These are phyloP conservation scores for Penicillium riverlandense DNA, from an alignment of 495 filamentous ascomycete species.

Conservation along the genomic window DNA sequence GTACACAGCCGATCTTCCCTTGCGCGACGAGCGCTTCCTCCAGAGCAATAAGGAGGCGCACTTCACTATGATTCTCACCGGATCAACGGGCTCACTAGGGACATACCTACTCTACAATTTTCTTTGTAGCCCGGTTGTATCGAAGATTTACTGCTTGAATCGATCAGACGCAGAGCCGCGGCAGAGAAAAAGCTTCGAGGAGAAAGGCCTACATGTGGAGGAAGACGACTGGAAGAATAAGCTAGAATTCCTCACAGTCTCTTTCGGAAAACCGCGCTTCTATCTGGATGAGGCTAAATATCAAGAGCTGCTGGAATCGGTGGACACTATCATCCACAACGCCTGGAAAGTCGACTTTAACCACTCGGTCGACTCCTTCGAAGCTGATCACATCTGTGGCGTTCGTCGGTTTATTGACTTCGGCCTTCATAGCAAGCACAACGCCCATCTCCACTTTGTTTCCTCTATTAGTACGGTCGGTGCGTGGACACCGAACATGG, in stretches of 20 bases:
- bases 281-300: constrained; percentile 36
- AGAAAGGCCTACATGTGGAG: constrained; percentile 12
- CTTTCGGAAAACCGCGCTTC: constrained; percentile 39
- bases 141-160: constrained; percentile 51
- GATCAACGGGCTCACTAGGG: constrained; percentile 50
- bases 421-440: constrained; percentile 15
- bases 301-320: constrained; percentile 28
- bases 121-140: constrained; percentile 26
- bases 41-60: background rate
- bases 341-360: constrained; percentile 64
- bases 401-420: constrained; percentile 49
- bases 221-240: constrained; percentile 5
- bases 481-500: constrained; percentile 18
- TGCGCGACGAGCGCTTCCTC: background rate
- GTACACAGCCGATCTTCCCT: constrained; percentile 13
- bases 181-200: constrained; percentile 12
- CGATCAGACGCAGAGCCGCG: constrained; percentile 23
- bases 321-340: constrained; percentile 53
- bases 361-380: constrained; percentile 46
- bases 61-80: constrained; percentile 38
- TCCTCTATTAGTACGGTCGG: constrained; percentile 47
- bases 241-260: constrained; percentile 44
- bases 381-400: constrained; percentile 46
- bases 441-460: constrained; percentile 48
- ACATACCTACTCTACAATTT: constrained; percentile 45